These are phyloP conservation scores for Bipolaris cookei DNA, from an alignment of 2,329 filamentous ascomycete species.

Conservation along the genomic window DNA sequence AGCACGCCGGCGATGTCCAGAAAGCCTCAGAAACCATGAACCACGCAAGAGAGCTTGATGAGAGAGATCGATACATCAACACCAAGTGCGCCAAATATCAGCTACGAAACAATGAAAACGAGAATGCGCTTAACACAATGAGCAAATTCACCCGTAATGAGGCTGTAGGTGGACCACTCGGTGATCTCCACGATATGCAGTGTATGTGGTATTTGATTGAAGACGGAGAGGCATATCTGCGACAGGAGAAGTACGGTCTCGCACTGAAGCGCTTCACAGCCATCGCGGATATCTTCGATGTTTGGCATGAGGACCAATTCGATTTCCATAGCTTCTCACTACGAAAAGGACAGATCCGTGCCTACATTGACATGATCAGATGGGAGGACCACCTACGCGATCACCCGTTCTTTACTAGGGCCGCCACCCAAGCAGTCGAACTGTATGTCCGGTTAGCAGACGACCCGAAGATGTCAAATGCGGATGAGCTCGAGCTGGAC, in stretches of 20 bases:
- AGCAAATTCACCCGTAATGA: slow-evolving; percentile 94
- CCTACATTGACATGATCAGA: slow-evolving; percentile 93
- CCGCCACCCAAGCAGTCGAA: slow-evolving; percentile 79
- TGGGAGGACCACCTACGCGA: slow-evolving; percentile 94
- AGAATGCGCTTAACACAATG: slow-evolving; percentile 84
- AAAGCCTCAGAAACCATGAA: slow-evolving; percentile 91
- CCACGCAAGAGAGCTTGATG: slow-evolving; percentile 80
- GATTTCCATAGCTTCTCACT: slow-evolving; percentile 98
- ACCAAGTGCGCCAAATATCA: slow-evolving; percentile 98
- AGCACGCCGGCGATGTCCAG: slow-evolving; percentile 80
- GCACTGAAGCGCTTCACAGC: slow-evolving; percentile 92
- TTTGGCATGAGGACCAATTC: slow-evolving; percentile 98
- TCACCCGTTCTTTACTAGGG: slow-evolving; percentile 89
- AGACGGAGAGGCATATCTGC: slow-evolving; percentile 86
- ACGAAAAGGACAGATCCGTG: slow-evolving; percentile 92
- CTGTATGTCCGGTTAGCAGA: slow-evolving; percentile 83
- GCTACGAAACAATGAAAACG: slow-evolving; percentile 88
- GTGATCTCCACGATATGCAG: slow-evolving; percentile 96
- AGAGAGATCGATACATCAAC: slow-evolving; percentile 96
- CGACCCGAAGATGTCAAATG: slow-evolving; percentile 69
- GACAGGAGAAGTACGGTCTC: slow-evolving; percentile 80
- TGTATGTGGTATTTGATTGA: slow-evolving; percentile 97
- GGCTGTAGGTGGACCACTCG: slow-evolving; percentile 82
- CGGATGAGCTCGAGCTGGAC: slow-evolving; percentile 64
- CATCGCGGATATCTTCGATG: slow-evolving; percentile 90